Evolutionary conservation across 176 grass and related monocot genomes (phyloP), one percentile per base, ranked within the genome.

Genomic region (Bolboschoenus planiculmis): DNA sequence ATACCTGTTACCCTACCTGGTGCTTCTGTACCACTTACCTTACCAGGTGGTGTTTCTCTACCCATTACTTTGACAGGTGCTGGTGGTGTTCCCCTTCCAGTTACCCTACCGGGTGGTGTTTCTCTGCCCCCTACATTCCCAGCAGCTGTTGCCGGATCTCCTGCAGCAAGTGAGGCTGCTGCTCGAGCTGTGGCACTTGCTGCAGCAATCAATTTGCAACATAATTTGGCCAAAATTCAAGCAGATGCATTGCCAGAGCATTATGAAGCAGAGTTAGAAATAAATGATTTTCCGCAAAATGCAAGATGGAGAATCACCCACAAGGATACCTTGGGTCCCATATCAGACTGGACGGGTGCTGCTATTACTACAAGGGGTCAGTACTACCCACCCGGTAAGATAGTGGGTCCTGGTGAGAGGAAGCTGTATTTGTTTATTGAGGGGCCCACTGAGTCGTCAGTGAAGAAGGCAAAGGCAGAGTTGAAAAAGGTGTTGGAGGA

Each of bases 231-330:
- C 5, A 95, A 88, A 82, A 95, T 98, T 91, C 92, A 98, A 78
- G 92, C 92, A 18, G 90, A 98, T 88, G 90, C 90, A 54, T 90
- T 90, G 87, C 90, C 92, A 64, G 90, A 98, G 68, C 92, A 95
- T 76, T 98, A 98, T 87, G 95, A 95, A 77, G 95, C 92, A 53
- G 95, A 98, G 44, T 91, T 98, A 84, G 95, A 98, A 81, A 95
- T 98, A 37, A 95, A 98, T 57, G 95, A 95, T 83, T 95, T 98
- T 66, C 89, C 95, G 76, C 95, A 95, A 77, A 91, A 95, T 90
- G 92, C 95, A 55, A 90, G 95, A 29, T 98, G 92, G 92, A 93
- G 89, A 85, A 91, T 98, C 24, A 98, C 95, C 36, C 95, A 95
- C 84, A 98, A 98, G 74, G 95, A 98, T 81, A 98, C 92, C 39